Evolutionary conservation across 2,329 filamentous ascomycete species (phyloP).

Genomic region (Sordariomycetes sp.): DNA sequence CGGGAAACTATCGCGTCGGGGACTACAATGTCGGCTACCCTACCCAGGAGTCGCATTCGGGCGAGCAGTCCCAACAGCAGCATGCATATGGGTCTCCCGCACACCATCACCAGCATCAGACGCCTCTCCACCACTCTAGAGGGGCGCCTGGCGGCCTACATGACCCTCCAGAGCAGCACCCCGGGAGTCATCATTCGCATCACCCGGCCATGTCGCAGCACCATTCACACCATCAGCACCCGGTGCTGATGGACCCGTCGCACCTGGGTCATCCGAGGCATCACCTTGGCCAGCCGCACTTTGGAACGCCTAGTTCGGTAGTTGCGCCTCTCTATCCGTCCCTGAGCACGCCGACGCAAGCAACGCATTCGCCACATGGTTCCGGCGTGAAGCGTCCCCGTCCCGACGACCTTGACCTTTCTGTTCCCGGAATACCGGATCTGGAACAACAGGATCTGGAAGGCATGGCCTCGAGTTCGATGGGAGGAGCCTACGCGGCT

Average conservation of each 20-base stretch:
- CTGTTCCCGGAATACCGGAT: slow-evolving; percentile 33
- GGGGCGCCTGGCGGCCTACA: slow-evolving; percentile 27
- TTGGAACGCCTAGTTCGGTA: slow-evolving; percentile 32
- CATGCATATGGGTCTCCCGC: slow-evolving; percentile 44
- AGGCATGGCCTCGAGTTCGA: slow-evolving; percentile 22
- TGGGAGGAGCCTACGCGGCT: slow-evolving; percentile 6
- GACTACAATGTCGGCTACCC: slow-evolving; percentile 67
- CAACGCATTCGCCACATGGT: slow-evolving; percentile 14
- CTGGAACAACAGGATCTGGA: slow-evolving; percentile 42
- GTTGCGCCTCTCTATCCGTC: slow-evolving; percentile 38
- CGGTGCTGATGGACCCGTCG: slow-evolving; percentile 41
- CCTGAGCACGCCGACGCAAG: slow-evolving; percentile 25
- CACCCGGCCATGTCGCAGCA: slow-evolving; percentile 25
- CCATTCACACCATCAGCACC: slow-evolving; percentile 32
- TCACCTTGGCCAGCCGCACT: slow-evolving; percentile 35
- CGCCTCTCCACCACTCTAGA: slow-evolving; percentile 33
- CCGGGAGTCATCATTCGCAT: slow-evolving; percentile 20
- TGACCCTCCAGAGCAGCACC: slow-evolving; percentile 25
- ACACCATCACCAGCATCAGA: slow-evolving; percentile 16
- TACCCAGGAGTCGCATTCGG: slow-evolving; percentile 52
- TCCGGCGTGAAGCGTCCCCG: slow-evolving; percentile 35
- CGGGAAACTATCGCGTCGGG: slow-evolving; percentile 59
- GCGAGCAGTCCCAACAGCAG: slow-evolving; percentile 49
- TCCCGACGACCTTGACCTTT: slow-evolving; percentile 45
- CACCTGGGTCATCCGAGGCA: slow-evolving; percentile 38